These are phyloP conservation scores for Spinacia oleracea DNA, from an alignment of 179 eudicot genomes.

Conservation along the genomic window DNA sequence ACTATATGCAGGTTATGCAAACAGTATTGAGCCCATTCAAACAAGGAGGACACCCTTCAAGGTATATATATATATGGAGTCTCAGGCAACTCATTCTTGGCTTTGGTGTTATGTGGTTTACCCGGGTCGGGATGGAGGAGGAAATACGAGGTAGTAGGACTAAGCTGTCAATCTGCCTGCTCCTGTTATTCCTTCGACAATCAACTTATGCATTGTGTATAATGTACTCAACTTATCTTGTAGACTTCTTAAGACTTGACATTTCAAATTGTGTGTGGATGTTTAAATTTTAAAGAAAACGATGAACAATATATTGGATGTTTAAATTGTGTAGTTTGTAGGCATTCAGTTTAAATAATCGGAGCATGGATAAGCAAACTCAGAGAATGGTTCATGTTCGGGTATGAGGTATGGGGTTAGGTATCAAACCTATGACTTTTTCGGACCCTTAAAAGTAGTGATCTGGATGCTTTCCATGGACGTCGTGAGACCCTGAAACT, in stretches of 20 bases:
- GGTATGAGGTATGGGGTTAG: too few species aligned
- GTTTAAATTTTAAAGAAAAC: neutral
- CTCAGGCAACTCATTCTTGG: slow-evolving; percentile 48
- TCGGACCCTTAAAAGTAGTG: too few species aligned
- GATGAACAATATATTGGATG: neutral
- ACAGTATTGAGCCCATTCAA: neutral
- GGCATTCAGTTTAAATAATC: neutral
- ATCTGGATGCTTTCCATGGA: too few species aligned
- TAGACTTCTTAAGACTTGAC: neutral
- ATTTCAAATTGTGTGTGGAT: neutral
- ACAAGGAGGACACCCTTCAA: neutral
- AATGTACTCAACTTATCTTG: slow-evolving; percentile 2
- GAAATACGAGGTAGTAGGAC: neutral
- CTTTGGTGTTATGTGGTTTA: slow-evolving; percentile 24
- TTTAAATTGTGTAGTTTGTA: too few species aligned
- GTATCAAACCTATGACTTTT: too few species aligned
- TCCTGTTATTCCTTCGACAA: neutral
- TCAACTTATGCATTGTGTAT: slow-evolving; percentile 8
- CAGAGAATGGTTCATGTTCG: too few species aligned
- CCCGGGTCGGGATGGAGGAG: slow-evolving; percentile 13
- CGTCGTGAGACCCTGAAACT: too few species aligned
- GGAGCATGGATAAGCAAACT: neutral
- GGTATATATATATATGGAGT: slow-evolving; percentile 12
- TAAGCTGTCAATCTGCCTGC: neutral
- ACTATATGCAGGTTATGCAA: neutral